A percentile compares a stretch with the other conserved stretches of the same genome.
Conservation (phyloP, 2,329 filamentous ascomycete genomes). For the Clonostachys chloroleuca region DNA sequence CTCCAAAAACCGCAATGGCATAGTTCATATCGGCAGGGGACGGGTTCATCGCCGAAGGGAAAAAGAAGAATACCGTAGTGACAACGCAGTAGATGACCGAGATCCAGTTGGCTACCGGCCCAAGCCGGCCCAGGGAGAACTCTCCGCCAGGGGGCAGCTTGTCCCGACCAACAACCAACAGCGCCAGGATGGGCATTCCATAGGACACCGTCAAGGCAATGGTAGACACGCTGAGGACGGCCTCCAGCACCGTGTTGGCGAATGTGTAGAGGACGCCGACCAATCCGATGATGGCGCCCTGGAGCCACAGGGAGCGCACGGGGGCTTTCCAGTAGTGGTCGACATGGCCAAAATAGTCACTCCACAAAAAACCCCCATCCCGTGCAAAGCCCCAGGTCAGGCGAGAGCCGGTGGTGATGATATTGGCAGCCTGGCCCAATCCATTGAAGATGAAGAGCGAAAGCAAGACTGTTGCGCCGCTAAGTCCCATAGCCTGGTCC, state of each 20-base stretch:
- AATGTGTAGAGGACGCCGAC: conserved; percentile 44
- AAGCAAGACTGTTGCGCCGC: conserved; percentile 28
- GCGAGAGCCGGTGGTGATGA: conserved; percentile 35
- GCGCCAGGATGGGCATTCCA: conserved; percentile 30
- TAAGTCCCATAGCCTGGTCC: conserved; percentile 12
- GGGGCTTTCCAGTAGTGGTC: conserved; percentile 38
- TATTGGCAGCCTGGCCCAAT: conserved; percentile 36
- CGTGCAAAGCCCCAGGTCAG: conserved; percentile 38
- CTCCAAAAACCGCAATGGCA: conserved; percentile 40
- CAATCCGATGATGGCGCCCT: conserved; percentile 22
- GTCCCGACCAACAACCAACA: conserved; percentile 37
- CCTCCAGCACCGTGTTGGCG: conserved; percentile 37
- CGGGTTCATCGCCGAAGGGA: conserved; percentile 31
- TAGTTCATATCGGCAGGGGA: conserved; percentile 38
- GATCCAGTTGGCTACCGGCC: conserved; percentile 28
- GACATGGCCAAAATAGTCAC: conserved; percentile 23
- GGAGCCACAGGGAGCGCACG: conserved; percentile 35
- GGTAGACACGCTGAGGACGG: conserved; percentile 41
- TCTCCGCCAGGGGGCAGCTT: conserved; percentile 30
- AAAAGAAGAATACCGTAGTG: conserved; percentile 42
- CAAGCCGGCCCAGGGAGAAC: conserved; percentile 31
- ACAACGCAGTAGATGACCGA: conserved; percentile 36
- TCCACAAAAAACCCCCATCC: conserved; percentile 30
- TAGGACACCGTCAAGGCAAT: conserved; percentile 38
- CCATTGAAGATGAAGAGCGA: conserved; percentile 43